These are phyloP conservation scores for Kregervanrija pseudodelftensis DNA, from an alignment of 805 yeast species.

Conservation along the genomic window DNA sequence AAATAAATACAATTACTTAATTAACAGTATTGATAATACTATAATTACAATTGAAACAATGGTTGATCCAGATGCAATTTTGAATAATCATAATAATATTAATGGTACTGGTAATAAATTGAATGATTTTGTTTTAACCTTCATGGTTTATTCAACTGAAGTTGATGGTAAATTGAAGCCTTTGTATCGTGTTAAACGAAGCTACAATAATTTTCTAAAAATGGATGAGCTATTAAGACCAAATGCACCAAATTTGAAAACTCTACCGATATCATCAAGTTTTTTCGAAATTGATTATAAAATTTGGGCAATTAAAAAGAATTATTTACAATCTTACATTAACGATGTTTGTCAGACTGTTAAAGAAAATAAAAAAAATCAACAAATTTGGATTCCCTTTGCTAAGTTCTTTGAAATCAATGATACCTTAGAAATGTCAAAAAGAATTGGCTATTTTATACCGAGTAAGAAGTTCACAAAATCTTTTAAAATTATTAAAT, in stretches of 20 bases:
- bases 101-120: slow-evolving; percentile 19
- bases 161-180: slow-evolving; percentile 46
- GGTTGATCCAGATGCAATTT: slow-evolving; percentile 22
- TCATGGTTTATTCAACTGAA: slow-evolving; percentile 57
- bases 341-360: slow-evolving; percentile 22
- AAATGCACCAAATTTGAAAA: slow-evolving; percentile 20
- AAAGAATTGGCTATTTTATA: slow-evolving; percentile 19
- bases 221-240: slow-evolving; percentile 59
- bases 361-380: slow-evolving; percentile 12
- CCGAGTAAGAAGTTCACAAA: slow-evolving; percentile 23
- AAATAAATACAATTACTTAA: slow-evolving; percentile 19
- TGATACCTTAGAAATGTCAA: slow-evolving; percentile 19
- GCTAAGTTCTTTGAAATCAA: slow-evolving; percentile 24
- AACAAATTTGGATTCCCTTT: slow-evolving; percentile 19
- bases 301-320: slow-evolving; percentile 28
- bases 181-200: slow-evolving; percentile 62
- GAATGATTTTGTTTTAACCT: slow-evolving; percentile 54
- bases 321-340: slow-evolving; percentile 24
- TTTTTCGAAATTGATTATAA: slow-evolving; percentile 24
- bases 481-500: slow-evolving; percentile 10
- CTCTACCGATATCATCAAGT: slow-evolving; percentile 19
- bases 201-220: slow-evolving; percentile 48
- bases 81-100: slow-evolving; percentile 13
- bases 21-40: slow-evolving; percentile 23
- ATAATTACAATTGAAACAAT: slow-evolving; percentile 25